These are phyloP conservation scores for Phytophthora litchii DNA, from an alignment of 352 stramenopile genomes.

Conservation along the genomic window DNA sequence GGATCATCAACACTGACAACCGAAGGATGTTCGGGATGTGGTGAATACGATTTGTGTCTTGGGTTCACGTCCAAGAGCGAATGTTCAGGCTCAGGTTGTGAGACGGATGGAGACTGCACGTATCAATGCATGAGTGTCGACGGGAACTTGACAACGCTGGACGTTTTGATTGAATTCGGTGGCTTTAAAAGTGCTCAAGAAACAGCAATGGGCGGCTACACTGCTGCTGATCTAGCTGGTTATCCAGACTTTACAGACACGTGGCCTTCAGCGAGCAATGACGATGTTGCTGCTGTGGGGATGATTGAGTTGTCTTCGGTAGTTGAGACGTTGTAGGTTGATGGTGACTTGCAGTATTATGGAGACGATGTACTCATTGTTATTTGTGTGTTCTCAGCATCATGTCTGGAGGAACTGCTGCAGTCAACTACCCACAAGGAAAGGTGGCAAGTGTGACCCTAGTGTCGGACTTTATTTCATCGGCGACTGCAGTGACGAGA, in stretches of 20 bases:
- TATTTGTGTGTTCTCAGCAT: constrained; percentile 17
- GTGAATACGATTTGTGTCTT: constrained; percentile 30
- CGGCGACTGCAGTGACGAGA: constrained; percentile 22
- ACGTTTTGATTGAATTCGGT: constrained; percentile 36
- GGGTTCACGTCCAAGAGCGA: constrained; percentile 24
- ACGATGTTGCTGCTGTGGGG: constrained; percentile 24
- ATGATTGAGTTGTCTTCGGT: constrained; percentile 23
- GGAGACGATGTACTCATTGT: neutral
- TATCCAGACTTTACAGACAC: constrained; percentile 34
- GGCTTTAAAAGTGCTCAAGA: constrained; percentile 36
- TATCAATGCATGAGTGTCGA: constrained; percentile 33
- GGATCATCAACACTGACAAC: constrained; percentile 35
- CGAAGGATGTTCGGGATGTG: constrained; percentile 29
- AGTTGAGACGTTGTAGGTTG: constrained; percentile 30
- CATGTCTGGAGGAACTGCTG: constrained; percentile 27
- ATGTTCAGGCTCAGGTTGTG: constrained; percentile 36
- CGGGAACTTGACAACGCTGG: constrained; percentile 23
- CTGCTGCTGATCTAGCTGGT: neutral
- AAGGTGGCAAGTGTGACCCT: constrained; percentile 38
- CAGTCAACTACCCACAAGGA: constrained; percentile 31
- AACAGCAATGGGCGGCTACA: constrained; percentile 21
- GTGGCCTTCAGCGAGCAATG: constrained; percentile 35
- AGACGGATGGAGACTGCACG: constrained; percentile 37
- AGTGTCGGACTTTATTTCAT: constrained; percentile 24
- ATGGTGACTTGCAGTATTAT: neutral